phyloP scores from a whole-genome alignment of 495 filamentous ascomycete genomes.

The Lasiosphaeria miniovina region DNA sequence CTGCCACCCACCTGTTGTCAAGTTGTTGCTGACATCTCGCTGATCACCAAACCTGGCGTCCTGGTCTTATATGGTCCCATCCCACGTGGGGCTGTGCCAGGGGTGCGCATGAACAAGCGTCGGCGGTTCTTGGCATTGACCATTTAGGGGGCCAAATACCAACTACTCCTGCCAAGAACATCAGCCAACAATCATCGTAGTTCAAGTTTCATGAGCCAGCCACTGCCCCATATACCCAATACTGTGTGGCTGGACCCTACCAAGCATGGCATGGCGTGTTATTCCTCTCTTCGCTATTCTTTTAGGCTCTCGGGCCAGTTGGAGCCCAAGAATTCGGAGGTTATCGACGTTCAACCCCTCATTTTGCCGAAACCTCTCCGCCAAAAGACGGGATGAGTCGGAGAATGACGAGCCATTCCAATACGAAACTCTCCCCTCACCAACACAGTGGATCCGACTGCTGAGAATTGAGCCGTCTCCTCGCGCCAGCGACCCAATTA shows the following conservation, averaged over 20 bases:
- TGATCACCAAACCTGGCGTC: too few species aligned
- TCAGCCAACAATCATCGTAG: not conserved
- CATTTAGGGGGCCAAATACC: not conserved
- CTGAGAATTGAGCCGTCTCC: not conserved
- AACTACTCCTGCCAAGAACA: not conserved
- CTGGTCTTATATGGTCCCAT: too few species aligned
- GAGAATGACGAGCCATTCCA: not conserved
- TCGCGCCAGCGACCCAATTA: not conserved
- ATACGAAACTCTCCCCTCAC: not conserved
- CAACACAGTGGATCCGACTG: not conserved
- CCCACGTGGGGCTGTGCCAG: not conserved
- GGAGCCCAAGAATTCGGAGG: not conserved
- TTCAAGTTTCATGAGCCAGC: not conserved
- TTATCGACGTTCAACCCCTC: not conserved
- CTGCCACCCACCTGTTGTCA: too few species aligned
- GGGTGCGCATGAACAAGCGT: not conserved
- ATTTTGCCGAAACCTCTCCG: not conserved
- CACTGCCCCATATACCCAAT: not conserved
- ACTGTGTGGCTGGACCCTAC: not conserved
- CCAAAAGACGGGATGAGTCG: not conserved
- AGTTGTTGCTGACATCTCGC: too few species aligned
- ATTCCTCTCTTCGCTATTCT: not conserved
- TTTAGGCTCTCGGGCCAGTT: not conserved
- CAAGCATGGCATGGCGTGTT: not conserved
- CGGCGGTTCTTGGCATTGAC: not conserved